These are phyloP conservation scores for Pseudoscleropodium purum DNA, from an alignment of 225 moss, liverwort and hornwort species.

Conservation along the genomic window DNA sequence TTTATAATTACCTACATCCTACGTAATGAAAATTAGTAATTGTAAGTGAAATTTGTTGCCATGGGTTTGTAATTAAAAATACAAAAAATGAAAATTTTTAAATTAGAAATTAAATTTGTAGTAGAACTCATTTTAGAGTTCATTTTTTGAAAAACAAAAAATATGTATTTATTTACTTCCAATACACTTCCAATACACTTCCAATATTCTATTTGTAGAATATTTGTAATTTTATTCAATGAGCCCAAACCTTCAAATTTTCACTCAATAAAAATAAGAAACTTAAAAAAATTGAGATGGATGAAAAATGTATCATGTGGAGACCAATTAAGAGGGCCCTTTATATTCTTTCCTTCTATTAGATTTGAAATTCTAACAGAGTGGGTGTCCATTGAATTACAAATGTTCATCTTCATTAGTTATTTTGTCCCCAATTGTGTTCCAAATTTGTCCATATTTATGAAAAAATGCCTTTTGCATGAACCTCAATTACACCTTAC, in stretches of 20 bases:
- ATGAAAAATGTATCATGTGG: not conserved
- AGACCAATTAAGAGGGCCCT: not conserved
- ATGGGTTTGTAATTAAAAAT: not conserved
- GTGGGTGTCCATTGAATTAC: accelerated
- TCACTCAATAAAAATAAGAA: not conserved
- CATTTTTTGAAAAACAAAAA: not conserved
- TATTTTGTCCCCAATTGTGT: not conserved
- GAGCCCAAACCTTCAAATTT: not conserved
- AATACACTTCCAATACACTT: not conserved
- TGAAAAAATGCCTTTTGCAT: too few species aligned
- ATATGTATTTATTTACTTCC: not conserved
- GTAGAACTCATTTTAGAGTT: accelerated
- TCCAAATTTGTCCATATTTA: not conserved
- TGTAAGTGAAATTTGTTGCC: not conserved
- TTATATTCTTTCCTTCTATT: not conserved
- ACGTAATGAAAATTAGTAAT: not conserved
- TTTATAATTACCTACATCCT: not conserved
- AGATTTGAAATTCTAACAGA: not conserved
- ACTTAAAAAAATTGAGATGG: not conserved
- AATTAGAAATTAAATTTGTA: not conserved
- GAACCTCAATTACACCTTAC: not conserved
- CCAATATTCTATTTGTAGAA: not conserved
- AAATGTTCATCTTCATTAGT: not conserved
- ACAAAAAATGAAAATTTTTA: too few species aligned
- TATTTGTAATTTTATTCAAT: not conserved